phyloP scores from a whole-genome alignment of 805 yeast species.

The Metschnikowia henanensis region DNA sequence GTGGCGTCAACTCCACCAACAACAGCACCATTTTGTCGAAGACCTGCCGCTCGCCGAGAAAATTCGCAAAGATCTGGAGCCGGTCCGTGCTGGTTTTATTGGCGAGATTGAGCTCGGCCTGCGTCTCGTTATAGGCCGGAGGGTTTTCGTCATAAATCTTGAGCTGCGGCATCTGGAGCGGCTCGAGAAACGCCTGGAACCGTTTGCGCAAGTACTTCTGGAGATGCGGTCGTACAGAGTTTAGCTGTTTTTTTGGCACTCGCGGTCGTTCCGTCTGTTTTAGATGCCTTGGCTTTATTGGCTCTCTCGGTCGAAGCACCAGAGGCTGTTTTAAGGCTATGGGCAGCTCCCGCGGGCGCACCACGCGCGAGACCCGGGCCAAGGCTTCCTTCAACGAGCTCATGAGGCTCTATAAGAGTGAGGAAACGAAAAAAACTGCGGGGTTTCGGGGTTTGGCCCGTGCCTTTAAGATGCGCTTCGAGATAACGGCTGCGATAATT shows the following conservation, averaged over 20 bases:
- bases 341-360: slow-evolving; percentile 26
- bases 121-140: slow-evolving; percentile 23
- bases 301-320: slow-evolving; percentile 9
- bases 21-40: slow-evolving; percentile 35
- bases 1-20: slow-evolving; percentile 34
- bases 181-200: slow-evolving; percentile 34
- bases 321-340: slow-evolving; percentile 5
- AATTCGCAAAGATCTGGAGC: slow-evolving; percentile 23
- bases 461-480: too few species aligned
- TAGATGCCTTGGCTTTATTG: slow-evolving; percentile 1
- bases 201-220: slow-evolving; percentile 21
- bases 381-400: slow-evolving; percentile 35
- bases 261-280: slow-evolving; percentile 1
- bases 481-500: too few species aligned
- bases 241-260: slow-evolving; percentile 14
- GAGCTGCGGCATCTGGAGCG: slow-evolving; percentile 34
- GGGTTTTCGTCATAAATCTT: slow-evolving; percentile 28
- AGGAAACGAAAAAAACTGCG: too few species aligned
- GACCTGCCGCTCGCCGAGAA: slow-evolving; percentile 27
- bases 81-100: slow-evolving; percentile 19
- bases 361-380: slow-evolving; percentile 33
- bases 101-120: slow-evolving; percentile 31
- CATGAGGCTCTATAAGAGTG: too few species aligned
- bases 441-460: too few species aligned
- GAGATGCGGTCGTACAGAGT: slow-evolving; percentile 15